phyloP scores from a whole-genome alignment of 2,329 filamentous ascomycete species.

The Epichloe brachyelytri region DNA sequence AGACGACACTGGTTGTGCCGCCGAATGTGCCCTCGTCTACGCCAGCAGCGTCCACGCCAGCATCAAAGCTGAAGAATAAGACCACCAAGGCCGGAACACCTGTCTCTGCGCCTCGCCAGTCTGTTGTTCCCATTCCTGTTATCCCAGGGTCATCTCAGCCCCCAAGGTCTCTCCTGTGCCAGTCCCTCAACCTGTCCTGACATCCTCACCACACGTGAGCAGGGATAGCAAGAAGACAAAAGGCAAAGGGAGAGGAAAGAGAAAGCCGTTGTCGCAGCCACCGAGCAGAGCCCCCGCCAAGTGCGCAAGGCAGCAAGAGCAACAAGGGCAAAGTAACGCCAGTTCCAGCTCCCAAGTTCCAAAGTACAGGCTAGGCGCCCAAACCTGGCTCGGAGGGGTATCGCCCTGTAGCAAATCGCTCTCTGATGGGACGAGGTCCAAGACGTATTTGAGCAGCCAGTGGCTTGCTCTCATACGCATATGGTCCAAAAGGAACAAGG shows the following conservation, averaged over 20 bases:
- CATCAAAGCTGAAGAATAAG: slow-evolving; percentile 12
- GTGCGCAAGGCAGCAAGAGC: slow-evolving; percentile 9
- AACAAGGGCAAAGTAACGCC: slow-evolving; percentile 13
- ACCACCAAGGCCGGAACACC: slow-evolving; percentile 14
- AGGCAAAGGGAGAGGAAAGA: slow-evolving; percentile 19
- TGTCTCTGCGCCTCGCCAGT: slow-evolving; percentile 16
- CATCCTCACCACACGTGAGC: slow-evolving; percentile 11
- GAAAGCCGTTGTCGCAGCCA: slow-evolving; percentile 7
- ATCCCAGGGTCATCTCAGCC: slow-evolving; percentile 19
- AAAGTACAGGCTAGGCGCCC: slow-evolving; percentile 13
- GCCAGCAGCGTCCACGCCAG: slow-evolving; percentile 12
- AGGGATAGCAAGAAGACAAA: slow-evolving; percentile 19
- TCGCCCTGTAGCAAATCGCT: not conserved
- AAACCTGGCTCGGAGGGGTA: not conserved
- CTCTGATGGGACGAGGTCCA: not conserved
- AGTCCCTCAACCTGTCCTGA: slow-evolving; percentile 6
- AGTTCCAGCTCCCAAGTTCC: slow-evolving; percentile 13
- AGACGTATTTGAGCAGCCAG: not conserved
- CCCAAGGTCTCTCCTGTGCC: slow-evolving; percentile 15
- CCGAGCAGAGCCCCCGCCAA: slow-evolving; percentile 11
- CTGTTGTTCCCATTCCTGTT: slow-evolving; percentile 22
- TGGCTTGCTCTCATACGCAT: not conserved
- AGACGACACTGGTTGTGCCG: slow-evolving; percentile 20
- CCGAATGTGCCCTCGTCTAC: slow-evolving; percentile 16
- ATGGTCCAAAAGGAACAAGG: not conserved